A percentile compares a stretch with the other conserved stretches of the same genome.
phyloP scores from a whole-genome alignment of 148 eudicot species.

The Mesembryanthemum crystallinum region DNA sequence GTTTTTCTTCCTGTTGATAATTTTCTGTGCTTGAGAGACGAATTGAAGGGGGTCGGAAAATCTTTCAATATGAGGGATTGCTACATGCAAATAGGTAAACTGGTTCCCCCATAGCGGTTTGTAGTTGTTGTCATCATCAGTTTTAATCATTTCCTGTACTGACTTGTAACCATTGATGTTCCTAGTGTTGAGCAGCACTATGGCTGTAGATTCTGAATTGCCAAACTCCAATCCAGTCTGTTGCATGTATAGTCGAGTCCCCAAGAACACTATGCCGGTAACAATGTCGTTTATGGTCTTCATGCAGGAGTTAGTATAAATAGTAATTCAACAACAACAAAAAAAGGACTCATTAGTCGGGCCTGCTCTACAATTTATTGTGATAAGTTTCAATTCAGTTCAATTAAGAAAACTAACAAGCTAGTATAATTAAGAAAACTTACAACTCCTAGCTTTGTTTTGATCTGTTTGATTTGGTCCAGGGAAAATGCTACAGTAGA shows the following conservation, averaged over 20 bases:
- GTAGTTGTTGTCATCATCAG: conserved; percentile 31
- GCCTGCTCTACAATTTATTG: too few relatives aligned
- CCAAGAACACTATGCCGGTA: conserved; percentile 62
- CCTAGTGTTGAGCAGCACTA: conserved; percentile 82
- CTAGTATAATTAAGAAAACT: too few relatives aligned
- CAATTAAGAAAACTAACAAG: too few relatives aligned
- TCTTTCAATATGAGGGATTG: conserved; percentile 34
- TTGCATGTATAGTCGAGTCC: conserved; percentile 69
- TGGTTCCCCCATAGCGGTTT: conserved; percentile 88
- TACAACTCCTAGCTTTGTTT: conserved; percentile 59
- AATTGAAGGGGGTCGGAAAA: conserved; percentile 43
- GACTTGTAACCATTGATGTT: conserved; percentile 61
- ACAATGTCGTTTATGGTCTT: conserved; percentile 80
- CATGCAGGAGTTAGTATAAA: too few relatives aligned
- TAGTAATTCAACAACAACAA: too few relatives aligned
- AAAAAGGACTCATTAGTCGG: too few relatives aligned
- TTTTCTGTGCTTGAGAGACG: conserved; percentile 42
- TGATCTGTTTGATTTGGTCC: conserved; percentile 52
- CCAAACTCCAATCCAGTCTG: conserved; percentile 26
- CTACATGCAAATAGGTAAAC: conserved; percentile 68
- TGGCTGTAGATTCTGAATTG: conserved; percentile 53
- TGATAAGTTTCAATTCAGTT: background rate
- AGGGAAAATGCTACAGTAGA: conserved; percentile 49
- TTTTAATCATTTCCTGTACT: conserved; percentile 60
- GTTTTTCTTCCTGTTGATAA: conserved; percentile 54